Evolutionary conservation across 768 basidiomycete genomes (phyloP), one percentile per base, ranked within the genome.

Genomic region (Leccinellum albellum): DNA sequence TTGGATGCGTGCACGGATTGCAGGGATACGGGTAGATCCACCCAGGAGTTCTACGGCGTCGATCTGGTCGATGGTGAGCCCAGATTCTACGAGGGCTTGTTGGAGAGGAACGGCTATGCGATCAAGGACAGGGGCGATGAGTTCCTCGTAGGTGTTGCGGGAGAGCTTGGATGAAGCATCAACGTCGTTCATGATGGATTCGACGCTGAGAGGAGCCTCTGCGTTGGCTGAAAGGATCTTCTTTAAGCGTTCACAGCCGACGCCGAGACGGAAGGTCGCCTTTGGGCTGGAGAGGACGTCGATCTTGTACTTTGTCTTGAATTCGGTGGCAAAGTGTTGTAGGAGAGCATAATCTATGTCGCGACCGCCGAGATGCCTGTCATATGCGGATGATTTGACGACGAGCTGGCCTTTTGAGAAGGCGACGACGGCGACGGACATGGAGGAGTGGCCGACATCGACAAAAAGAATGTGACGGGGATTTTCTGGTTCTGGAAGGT

Each of bases 291-390:
- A 83, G 67, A 93, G 72, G 65, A 98, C 94, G 72, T 98, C 95
- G 70, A 98, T 93, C 76, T 94, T 97, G 85, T 98, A 98, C 73
- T 97, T 98, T n/a, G 75, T 71, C 76, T 94, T 88, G 86, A 98
- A 98, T 74, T 98, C 90, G 28, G 82, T 74, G 9, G 95, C 82
- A 70, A 98, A 98, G 78, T 98, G 84, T 64, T 85, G 71, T 37
- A 97, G 83, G 64, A 99, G 86, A 17, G 88, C 93, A 67, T 84
- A 87, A 78, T 99, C 97, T 73, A 99, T 88, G 74, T 98, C 93
- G 53, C 95, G 91, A 33, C 97, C 96, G 67, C 97, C 96, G 62
- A 98, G 85, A 71, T 98, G 87, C 59, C 85, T 86, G 70, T 98
- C 94, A 74, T 89, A 97, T 4, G 94, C 94, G 14, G 94, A 87